Evolutionary conservation across 768 basidiomycete genomes (phyloP).

Genomic region (Lactarius psammicola): DNA sequence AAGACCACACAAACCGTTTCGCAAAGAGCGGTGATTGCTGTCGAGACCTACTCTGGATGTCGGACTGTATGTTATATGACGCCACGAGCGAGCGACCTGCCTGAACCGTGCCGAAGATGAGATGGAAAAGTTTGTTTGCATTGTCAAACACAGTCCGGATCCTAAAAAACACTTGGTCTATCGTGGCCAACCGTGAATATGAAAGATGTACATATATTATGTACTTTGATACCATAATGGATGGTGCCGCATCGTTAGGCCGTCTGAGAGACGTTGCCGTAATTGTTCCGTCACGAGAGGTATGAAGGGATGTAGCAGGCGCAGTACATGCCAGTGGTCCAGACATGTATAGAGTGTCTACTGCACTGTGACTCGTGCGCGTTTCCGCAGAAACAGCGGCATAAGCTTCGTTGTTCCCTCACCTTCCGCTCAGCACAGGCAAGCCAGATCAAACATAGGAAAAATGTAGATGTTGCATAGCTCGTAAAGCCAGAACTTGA

Average conservation of each 20-base stretch:
- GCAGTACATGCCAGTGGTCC: too few species aligned
- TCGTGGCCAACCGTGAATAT: background rate
- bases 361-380: constrained; percentile 69
- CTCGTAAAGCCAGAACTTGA: constrained; percentile 99
- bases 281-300: constrained; percentile 98
- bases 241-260: constrained; percentile 74
- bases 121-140: constrained; percentile 77
- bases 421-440: constrained; percentile 4
- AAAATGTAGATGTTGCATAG: constrained; percentile 95
- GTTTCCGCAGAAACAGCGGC: constrained; percentile 59
- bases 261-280: constrained; percentile 95
- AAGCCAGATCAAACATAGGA: background rate
- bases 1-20: constrained; percentile 53
- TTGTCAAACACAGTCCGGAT: constrained; percentile 58
- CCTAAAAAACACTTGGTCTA: constrained; percentile 41
- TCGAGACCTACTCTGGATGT: constrained; percentile 66
- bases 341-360: too few species aligned
- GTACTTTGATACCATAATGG: constrained; percentile 87
- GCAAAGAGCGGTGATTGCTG: background rate
- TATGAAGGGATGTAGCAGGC: too few species aligned
- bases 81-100: constrained; percentile 79
- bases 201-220: constrained; percentile 65
- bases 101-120: constrained; percentile 76
- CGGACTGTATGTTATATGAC: constrained; percentile 82
- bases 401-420: constrained; percentile 99